Base-by-base conservation (phyloP, 2,329 filamentous ascomycete species). In the Sporothrix humicola region DNA sequence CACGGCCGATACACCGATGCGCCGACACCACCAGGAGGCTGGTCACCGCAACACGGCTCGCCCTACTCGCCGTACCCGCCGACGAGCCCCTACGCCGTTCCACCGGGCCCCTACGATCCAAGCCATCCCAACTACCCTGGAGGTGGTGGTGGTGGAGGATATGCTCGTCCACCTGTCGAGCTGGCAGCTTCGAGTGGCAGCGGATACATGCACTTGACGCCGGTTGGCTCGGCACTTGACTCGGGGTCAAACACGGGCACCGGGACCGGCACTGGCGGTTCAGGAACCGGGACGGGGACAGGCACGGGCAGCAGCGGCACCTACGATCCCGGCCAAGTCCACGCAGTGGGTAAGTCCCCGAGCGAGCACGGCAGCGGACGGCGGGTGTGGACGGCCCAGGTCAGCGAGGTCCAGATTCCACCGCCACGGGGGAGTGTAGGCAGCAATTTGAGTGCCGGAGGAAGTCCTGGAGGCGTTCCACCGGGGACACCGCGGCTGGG, bases 331-430 rank as follows among this genome's bases (percentile, higher is more conserved):
- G 63, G 50, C 1, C 48, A 37, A 17, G 54, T 7, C n/a, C 42
- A 23, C 26, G 70, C 10, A 15, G 31, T 58, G 7, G 66, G 63
- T 23, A 81, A 81, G 74, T 77, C 80, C 20, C 80, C 68, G 3
- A 65, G 72, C 17, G 69, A 71, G 10, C 44, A 70, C 8, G 48
- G 59, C 37, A 71, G 68, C 20, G 66, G 65, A 23, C 56, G 46
- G 2, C n/a, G 79, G 63, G 66, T 80, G 15, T 81, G 81, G 81
- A 71, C 79, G 72, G 80, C 80, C 17, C 80, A 81, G 63, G 80
- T 81, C 63, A 80, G 79, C 72, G 79, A 80, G 76, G 75, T 81
- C 72, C 78, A 77, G 74, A 59, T 77, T 7, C 72, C 75, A 9
- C 75, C 76, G 4, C 46, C 46, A 10, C 71, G 69, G 69, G 31